These are phyloP conservation scores for Suillus hirtellus DNA, from an alignment of 768 basidiomycete species.

Conservation along the genomic window DNA sequence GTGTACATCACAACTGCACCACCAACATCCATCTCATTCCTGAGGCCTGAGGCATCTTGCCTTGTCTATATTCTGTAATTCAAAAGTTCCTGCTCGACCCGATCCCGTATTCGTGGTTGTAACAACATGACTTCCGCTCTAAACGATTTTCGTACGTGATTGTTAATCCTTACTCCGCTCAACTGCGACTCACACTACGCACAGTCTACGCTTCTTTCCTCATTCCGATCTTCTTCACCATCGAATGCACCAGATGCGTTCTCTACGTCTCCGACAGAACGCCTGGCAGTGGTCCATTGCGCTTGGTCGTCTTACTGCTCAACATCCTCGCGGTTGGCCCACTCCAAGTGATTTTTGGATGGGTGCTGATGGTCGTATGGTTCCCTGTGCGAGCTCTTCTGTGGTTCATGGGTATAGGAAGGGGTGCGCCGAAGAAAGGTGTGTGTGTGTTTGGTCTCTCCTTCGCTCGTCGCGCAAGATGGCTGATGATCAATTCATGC, in stretches of 20 bases:
- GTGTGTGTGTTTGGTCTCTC: background rate
- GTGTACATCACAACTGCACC: background rate
- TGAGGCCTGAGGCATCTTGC: too few relatives aligned
- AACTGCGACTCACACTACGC: background rate
- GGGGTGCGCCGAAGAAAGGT: conserved; percentile 16
- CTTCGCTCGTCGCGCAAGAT: background rate
- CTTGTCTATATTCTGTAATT: conserved; percentile 3
- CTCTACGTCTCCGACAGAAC: conserved; percentile 11
- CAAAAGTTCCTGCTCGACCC: background rate
- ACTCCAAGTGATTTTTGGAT: conserved; percentile 3
- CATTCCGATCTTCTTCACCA: conserved; percentile 12
- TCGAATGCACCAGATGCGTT: conserved; percentile 12
- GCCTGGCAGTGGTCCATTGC: conserved; percentile 14
- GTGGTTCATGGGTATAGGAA: conserved; percentile 21
- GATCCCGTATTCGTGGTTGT: background rate
- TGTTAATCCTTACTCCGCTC: background rate
- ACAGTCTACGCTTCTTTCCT: conserved; percentile 17
- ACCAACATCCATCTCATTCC: background rate
- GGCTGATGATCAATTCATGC: background rate
- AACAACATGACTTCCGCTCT: background rate
- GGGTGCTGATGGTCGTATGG: conserved; percentile 4
- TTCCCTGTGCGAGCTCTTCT: conserved; percentile 17
- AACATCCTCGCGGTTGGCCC: conserved; percentile 11
- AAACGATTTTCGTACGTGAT: conserved; percentile 1
- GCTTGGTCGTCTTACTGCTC: conserved; percentile 6